Percentiles rank a stretch among this genome's conserved stretches.
Evolutionary conservation across 768 basidiomycete genomes (phyloP).

Genomic region (Tylopilus felleus): DNA sequence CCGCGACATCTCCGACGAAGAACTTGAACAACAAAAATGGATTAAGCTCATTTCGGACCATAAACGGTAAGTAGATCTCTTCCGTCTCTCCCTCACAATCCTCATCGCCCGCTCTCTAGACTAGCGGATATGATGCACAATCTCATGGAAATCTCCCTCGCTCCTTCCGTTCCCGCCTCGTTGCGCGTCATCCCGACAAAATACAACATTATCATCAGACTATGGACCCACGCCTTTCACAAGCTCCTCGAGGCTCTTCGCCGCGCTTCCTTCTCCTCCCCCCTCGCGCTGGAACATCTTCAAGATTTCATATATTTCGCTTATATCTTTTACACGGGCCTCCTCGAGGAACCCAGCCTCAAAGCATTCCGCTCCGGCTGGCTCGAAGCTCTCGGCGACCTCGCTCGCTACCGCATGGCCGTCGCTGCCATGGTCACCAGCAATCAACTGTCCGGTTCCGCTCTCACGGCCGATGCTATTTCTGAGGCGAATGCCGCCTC

Average conservation of each 20-base stretch:
- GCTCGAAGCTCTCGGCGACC: slow-evolving; percentile 96
- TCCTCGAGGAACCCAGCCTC: slow-evolving; percentile 79
- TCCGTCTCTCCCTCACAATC: not conserved
- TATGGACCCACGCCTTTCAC: slow-evolving; percentile 92
- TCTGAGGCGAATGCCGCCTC: slow-evolving; percentile 41
- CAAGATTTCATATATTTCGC: slow-evolving; percentile 95
- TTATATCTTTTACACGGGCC: slow-evolving; percentile 88
- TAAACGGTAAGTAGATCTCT: slow-evolving; percentile 62
- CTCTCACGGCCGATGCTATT: slow-evolving; percentile 57
- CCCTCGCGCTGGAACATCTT: slow-evolving; percentile 79
- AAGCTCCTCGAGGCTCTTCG: slow-evolving; percentile 88
- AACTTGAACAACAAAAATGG: slow-evolving; percentile 75
- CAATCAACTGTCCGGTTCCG: slow-evolving; percentile 37
- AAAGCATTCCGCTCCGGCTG: slow-evolving; percentile 72
- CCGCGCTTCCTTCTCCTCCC: slow-evolving; percentile 66
- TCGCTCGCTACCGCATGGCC: slow-evolving; percentile 92
- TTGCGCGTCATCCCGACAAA: slow-evolving; percentile 86
- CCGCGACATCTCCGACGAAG: slow-evolving; percentile 43
- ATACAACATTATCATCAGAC: slow-evolving; percentile 91
- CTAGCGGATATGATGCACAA: slow-evolving; percentile 89
- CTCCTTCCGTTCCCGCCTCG: slow-evolving; percentile 84
- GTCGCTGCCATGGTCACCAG: slow-evolving; percentile 82
- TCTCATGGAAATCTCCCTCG: slow-evolving; percentile 78
- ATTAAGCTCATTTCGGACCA: slow-evolving; percentile 70
- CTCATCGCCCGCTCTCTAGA: slow-evolving; percentile 40